Percentiles rank a stretch among this genome's conserved stretches.
phyloP scores from a whole-genome alignment of 176 grass and related monocot genomes.

The Aegilops umbellulata region DNA sequence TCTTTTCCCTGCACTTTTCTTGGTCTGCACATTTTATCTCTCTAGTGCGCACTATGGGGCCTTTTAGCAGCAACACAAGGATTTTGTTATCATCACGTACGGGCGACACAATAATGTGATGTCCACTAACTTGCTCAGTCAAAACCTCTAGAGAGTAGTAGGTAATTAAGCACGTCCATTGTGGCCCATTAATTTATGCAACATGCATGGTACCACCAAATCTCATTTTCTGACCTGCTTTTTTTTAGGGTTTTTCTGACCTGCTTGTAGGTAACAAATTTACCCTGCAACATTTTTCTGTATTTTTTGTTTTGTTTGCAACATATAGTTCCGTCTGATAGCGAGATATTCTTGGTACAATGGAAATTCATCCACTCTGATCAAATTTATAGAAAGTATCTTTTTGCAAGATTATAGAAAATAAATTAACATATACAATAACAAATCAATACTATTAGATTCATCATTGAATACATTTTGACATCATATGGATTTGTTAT shows the following conservation, averaged over 20 bases:
- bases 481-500: too few relatives aligned
- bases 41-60: slow-evolving; percentile 27
- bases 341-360: neutral
- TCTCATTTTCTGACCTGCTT: too few relatives aligned
- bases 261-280: too few relatives aligned
- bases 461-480: too few relatives aligned
- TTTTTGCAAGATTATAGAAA: too few relatives aligned
- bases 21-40: neutral
- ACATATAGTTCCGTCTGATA: neutral
- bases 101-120: neutral
- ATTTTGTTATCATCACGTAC: slow-evolving; percentile 1
- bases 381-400: too few relatives aligned
- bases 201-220: neutral
- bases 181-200: neutral
- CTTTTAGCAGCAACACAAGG: neutral
- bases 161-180: neutral
- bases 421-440: too few relatives aligned
- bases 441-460: too few relatives aligned
- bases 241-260: too few relatives aligned
- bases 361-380: neutral
- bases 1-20: slow-evolving; percentile 17
- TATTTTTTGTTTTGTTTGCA: too few relatives aligned
- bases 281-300: too few relatives aligned
- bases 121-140: neutral
- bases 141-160: neutral